phyloP scores from a whole-genome alignment of 805 yeast genomes.

The Wickerhamomyces ciferrii region DNA sequence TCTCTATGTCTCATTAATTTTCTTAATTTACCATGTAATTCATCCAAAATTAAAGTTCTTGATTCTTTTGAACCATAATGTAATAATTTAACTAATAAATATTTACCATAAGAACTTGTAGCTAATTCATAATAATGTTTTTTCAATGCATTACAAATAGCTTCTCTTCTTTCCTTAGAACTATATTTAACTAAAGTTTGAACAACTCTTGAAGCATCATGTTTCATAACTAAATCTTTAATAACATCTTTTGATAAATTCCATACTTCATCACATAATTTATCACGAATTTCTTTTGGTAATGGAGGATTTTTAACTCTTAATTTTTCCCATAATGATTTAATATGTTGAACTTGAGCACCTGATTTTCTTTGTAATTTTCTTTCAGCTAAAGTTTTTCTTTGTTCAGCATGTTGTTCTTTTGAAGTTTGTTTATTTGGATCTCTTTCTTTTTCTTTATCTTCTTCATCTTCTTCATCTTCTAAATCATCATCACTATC shows the following conservation, averaged over 20 bases:
- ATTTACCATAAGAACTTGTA: slow-evolving; percentile 91
- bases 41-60: slow-evolving; percentile 69
- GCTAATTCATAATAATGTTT: slow-evolving; percentile 80
- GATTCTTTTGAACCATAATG: slow-evolving; percentile 89
- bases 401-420: slow-evolving; percentile 81
- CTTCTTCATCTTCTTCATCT: slow-evolving; percentile 25
- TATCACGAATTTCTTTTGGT: slow-evolving; percentile 70
- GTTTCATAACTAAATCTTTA: slow-evolving; percentile 85
- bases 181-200: slow-evolving; percentile 90
- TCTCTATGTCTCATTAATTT: slow-evolving; percentile 95
- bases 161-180: slow-evolving; percentile 70
- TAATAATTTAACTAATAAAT: slow-evolving; percentile 77
- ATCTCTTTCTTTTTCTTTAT: slow-evolving; percentile 23
- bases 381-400: slow-evolving; percentile 71
- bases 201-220: slow-evolving; percentile 93
- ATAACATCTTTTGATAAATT: slow-evolving; percentile 69
- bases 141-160: slow-evolving; percentile 60
- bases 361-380: slow-evolving; percentile 88
- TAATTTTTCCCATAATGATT: slow-evolving; percentile 84
- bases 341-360: slow-evolving; percentile 75
- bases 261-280: slow-evolving; percentile 83
- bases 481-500: slow-evolving; percentile 20
- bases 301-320: slow-evolving; percentile 81
- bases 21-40: slow-evolving; percentile 85
- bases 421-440: slow-evolving; percentile 43